Conservation (phyloP, 345 rosid species). For the Acer saccharum region DNA sequence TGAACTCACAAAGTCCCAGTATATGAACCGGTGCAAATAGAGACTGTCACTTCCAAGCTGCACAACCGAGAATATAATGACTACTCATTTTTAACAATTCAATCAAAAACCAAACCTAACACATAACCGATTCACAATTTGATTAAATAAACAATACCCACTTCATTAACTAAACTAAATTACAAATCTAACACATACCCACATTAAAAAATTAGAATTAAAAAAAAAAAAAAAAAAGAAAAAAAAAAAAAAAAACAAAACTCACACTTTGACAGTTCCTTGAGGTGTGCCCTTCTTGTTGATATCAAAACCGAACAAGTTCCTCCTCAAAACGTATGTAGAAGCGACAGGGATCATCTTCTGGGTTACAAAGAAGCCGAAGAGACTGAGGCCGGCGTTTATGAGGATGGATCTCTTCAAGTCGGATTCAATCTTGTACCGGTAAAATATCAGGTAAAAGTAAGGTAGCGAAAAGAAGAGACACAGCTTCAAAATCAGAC, state of each 20-base stretch:
- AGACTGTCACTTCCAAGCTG: too few species aligned
- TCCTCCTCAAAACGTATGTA: constrained; percentile 74
- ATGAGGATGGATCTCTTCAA: constrained; percentile 77
- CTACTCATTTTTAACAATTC: not conserved
- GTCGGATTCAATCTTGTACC: constrained; percentile 60
- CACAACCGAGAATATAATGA: not conserved
- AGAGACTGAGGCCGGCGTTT: constrained; percentile 78
- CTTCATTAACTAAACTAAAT: not conserved
- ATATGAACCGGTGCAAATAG: not conserved
- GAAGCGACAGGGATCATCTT: constrained; percentile 93
- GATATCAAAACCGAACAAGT: constrained; percentile 92
- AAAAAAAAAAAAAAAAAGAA: not conserved
- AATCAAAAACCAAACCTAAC: too few species aligned
- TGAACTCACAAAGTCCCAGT: not conserved
- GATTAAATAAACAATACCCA: not conserved
- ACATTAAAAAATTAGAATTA: not conserved
- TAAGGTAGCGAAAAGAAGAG: constrained; percentile 57
- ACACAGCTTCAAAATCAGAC: constrained; percentile 55
- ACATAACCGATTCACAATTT: not conserved
- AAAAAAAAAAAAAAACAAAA: not conserved
- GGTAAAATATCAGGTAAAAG: constrained; percentile 65
- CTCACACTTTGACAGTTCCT: constrained; percentile 91
- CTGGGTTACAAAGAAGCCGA: constrained; percentile 68
- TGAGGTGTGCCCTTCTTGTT: constrained; percentile 91
- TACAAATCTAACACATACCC: not conserved